Evolutionary conservation across 768 basidiomycete species (phyloP).

Genomic region (Rubroboletus pulcherrimus): DNA sequence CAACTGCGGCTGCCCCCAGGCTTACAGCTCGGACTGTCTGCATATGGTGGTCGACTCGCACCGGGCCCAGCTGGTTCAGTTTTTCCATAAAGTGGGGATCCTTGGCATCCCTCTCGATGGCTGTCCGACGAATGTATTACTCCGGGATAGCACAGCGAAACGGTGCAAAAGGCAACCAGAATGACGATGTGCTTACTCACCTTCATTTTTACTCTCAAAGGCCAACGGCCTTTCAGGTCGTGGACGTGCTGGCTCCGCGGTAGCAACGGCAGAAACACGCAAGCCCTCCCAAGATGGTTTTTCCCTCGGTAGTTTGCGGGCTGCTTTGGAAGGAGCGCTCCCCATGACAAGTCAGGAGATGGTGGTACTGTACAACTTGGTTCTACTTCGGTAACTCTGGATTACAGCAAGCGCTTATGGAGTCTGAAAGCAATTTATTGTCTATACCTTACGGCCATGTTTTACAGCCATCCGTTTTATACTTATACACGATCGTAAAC

Average conservation of each 20-base stretch:
- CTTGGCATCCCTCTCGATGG: conserved; percentile 57
- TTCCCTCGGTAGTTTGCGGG: conserved; percentile 51
- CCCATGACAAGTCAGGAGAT: conserved; percentile 45
- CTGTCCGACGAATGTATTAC: conserved; percentile 32
- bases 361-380: not conserved
- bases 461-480: conserved; percentile 38
- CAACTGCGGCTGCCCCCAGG: not conserved
- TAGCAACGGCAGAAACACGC: conserved; percentile 29
- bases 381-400: not conserved
- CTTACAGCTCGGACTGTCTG: conserved; percentile 47
- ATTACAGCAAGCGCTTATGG: not conserved
- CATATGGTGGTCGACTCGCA: conserved; percentile 66
- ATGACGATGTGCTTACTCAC: conserved; percentile 25
- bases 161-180: not conserved
- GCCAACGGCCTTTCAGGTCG: conserved; percentile 33
- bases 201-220: conserved; percentile 50
- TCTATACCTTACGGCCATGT: conserved; percentile 35
- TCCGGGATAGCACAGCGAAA: not conserved
- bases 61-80: conserved; percentile 60
- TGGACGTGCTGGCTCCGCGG: conserved; percentile 6
- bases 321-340: conserved; percentile 54
- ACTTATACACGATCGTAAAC: conserved; percentile 36
- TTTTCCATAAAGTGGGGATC: conserved; percentile 73
- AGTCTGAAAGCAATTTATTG: conserved; percentile 19
- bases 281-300: conserved; percentile 49